Conservation (phyloP, 192 early-diverging fungal species). For the Blastocladiella britannica region DNA sequence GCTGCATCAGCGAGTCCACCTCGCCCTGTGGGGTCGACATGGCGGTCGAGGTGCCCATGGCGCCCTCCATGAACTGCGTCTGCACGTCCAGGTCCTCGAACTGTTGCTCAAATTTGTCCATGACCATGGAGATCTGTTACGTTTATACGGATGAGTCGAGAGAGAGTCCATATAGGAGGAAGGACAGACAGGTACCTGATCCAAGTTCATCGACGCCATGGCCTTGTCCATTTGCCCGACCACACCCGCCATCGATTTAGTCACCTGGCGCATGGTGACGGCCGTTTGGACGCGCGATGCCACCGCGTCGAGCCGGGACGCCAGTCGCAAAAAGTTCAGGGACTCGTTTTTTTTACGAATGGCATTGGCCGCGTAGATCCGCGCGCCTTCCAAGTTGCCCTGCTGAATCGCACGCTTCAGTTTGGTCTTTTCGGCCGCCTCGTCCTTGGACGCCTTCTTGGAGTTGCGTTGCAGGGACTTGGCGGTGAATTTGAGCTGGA, state of each 20-base stretch:
- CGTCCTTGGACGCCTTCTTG: conserved; percentile 71
- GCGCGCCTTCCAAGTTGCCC: conserved; percentile 78
- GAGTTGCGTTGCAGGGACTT: conserved; percentile 71
- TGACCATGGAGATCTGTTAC: conserved; percentile 71
- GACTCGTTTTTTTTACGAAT: conserved; percentile 94
- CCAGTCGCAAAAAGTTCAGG: conserved; percentile 65
- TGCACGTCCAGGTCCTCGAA: conserved; percentile 97
- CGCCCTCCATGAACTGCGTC: conserved; percentile 86
- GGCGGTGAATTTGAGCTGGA: conserved; percentile 51
- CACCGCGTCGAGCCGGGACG: conserved; percentile 81
- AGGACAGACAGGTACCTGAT: conserved; percentile 35
- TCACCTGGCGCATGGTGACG: conserved; percentile 73
- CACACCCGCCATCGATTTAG: conserved; percentile 61
- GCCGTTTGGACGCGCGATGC: conserved; percentile 81
- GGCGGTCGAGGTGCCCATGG: conserved; percentile 73
- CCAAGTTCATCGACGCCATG: conserved; percentile 86
- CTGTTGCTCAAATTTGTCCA: conserved; percentile 94
- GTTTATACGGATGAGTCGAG: neutral
- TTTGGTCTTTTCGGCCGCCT: conserved; percentile 52
- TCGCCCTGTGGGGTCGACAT: conserved; percentile 73
- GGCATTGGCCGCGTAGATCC: conserved; percentile 81
- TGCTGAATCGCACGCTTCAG: conserved; percentile 85
- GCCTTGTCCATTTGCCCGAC: conserved; percentile 89
- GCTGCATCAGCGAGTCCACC: conserved; percentile 82
- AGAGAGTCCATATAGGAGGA: neutral